Evolutionary conservation across 2,329 filamentous ascomycete genomes (phyloP).

Genomic region (Colletotrichum nymphaeae): DNA sequence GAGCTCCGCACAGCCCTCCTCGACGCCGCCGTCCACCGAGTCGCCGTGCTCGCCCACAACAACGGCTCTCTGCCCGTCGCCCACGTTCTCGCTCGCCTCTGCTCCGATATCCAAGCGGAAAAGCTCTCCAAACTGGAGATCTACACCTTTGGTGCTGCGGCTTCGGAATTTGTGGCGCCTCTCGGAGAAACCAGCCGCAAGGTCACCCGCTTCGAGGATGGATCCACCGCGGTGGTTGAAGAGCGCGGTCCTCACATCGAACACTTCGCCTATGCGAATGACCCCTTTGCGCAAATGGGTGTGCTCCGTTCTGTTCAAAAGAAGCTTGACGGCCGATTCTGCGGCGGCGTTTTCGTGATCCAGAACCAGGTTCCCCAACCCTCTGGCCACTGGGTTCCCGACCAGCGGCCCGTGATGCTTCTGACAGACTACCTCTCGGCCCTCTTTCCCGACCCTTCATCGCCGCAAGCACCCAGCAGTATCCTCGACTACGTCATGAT

Average conservation of each 20-base stretch:
- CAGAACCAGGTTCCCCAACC: conserved; percentile 35
- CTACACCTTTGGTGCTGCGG: conserved; percentile 56
- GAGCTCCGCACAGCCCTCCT: conserved; percentile 50
- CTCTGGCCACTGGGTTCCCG: conserved; percentile 16
- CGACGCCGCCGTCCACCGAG: conserved; percentile 45
- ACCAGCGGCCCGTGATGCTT: conserved; percentile 34
- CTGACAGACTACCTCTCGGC: conserved; percentile 50
- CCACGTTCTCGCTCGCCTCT: conserved; percentile 50
- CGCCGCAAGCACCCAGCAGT: conserved; percentile 36
- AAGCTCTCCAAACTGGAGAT: conserved; percentile 53
- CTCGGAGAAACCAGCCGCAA: conserved; percentile 39
- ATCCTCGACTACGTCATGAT: conserved; percentile 48
- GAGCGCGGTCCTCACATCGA: conserved; percentile 46
- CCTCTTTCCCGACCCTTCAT: conserved; percentile 46
- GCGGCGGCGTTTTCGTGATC: conserved; percentile 53
- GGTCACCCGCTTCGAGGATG: conserved; percentile 37
- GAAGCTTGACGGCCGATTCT: conserved; percentile 50
- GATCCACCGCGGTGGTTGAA: conserved; percentile 17
- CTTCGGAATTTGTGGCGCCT: conserved; percentile 50
- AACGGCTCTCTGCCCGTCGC: conserved; percentile 50
- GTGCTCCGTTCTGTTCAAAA: conserved; percentile 49
- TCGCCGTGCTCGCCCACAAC: conserved; percentile 54
- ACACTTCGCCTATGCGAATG: conserved; percentile 48
- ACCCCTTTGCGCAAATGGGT: conserved; percentile 53
- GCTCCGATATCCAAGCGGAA: conserved; percentile 49